Evolutionary conservation across 2,329 filamentous ascomycete genomes (phyloP), one percentile per base, ranked within the genome.

Genomic region (Ceratocystis lukuohia): DNA sequence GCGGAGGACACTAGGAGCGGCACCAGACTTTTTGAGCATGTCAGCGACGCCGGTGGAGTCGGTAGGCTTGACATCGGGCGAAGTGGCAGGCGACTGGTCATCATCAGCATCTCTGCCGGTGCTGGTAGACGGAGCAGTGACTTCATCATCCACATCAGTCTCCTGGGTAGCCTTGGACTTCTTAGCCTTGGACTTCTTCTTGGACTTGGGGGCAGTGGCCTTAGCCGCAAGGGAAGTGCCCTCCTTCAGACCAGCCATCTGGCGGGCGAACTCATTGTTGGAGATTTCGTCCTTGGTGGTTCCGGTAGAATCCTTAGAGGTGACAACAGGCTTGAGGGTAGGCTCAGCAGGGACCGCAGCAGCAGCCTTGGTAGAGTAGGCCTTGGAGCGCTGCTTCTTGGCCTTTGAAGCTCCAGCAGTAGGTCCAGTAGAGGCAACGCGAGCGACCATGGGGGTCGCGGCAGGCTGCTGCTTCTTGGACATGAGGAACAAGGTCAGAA

Each of bases 81-180:
- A 92, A 57, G 80, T 79, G 67, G 82, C 80, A 6, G 88, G 80
- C 2, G 91, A 91, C 71, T 87, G 79, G 72, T 96, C 90, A 72
- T 95, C 89, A 71, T 94, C 90, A 15, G 86, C 89, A 73, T 93
- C 89, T 37, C 81, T 87, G 64, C 84, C 88, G 57, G 84, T 84
- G 65, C 85, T 87, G 3, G 89, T 92, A 0, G 88, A 88, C 5
- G 83, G 80, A 41, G 80, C 79, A 69, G 80, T 79, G 71, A 72
- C 74, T 68, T 78, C 75, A 66, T 79, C 76, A 22, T 74, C 72
- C 44, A 75, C 75, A 56, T 76, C 75, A 46, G 77, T 76, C 66
- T 79, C 78, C 74, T 82, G 78, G 72, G 82, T 81, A 71, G 79
- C 85, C 67, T 80, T 84, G 69, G 80, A 84, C 74, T 88, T 85